Percentiles rank a stretch among this genome's conserved stretches.
phyloP scores from a whole-genome alignment of 768 basidiomycete species.

The Panaeolus papilionaceus region DNA sequence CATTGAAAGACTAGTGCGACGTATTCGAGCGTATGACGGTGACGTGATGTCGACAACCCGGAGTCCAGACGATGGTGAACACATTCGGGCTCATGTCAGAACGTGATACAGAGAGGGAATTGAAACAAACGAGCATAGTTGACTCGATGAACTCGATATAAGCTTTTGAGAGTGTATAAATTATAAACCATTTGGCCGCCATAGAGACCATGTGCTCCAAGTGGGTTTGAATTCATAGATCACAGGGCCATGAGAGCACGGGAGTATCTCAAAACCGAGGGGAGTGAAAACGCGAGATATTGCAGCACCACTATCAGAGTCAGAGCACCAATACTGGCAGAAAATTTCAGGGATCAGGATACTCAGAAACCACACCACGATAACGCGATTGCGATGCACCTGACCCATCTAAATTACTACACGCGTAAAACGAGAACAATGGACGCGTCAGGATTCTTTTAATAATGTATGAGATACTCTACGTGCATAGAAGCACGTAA shows the following conservation, averaged over 20 bases:
- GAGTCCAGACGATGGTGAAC: too few relatives aligned
- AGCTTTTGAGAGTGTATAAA: background rate
- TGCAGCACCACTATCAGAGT: background rate
- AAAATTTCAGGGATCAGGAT: background rate
- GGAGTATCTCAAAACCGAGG: background rate
- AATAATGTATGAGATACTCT: background rate
- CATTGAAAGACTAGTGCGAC: background rate
- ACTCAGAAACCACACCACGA: background rate
- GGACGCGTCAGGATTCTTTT: slow-evolving; percentile 12
- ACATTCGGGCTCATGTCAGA: too few relatives aligned
- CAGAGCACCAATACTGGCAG: background rate
- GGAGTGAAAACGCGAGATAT: background rate
- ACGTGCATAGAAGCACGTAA: slow-evolving; percentile 8
- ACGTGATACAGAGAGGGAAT: too few relatives aligned
- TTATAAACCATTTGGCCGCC: background rate
- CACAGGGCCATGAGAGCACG: background rate
- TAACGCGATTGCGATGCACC: background rate
- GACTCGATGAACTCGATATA: background rate
- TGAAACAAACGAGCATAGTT: too few relatives aligned
- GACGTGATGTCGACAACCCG: too few relatives aligned
- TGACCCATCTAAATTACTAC: background rate
- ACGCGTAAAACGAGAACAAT: slow-evolving; percentile 8
- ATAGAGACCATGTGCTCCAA: background rate
- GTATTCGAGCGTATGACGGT: too few relatives aligned
- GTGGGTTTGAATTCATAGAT: background rate